Conservation (phyloP, 208 protist genomes). For the Strigomonas culicis region DNA sequence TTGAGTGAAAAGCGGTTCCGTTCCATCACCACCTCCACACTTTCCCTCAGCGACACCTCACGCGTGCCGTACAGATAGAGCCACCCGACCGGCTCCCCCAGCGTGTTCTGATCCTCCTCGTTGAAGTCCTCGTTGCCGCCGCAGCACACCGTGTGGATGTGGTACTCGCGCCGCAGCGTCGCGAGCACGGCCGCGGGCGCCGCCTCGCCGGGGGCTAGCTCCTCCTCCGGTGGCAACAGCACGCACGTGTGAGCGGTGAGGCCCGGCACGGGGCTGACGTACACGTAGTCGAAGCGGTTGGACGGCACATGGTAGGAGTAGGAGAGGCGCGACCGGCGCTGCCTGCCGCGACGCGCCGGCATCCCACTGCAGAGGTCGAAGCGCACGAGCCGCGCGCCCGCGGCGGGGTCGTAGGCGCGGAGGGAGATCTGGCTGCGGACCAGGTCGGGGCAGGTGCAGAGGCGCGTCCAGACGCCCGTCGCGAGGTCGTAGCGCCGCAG, state of each 20-base stretch:
- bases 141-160: conserved; percentile 17
- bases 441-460: conserved; percentile 43
- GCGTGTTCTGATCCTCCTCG: conserved; percentile 32
- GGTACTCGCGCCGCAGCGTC: not conserved
- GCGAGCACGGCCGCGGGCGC: not conserved
- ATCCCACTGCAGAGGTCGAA: conserved; percentile 55
- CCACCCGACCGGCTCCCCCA: conserved; percentile 33
- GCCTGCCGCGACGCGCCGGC: conserved; percentile 30
- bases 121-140: conserved; percentile 37
- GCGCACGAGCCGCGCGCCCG: conserved; percentile 13
- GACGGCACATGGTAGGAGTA: conserved; percentile 34
- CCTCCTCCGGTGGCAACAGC: not conserved
- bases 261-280: conserved; percentile 31
- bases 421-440: conserved; percentile 35
- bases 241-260: conserved; percentile 43
- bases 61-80: conserved; percentile 31
- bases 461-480: conserved; percentile 33
- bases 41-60: conserved; percentile 28
- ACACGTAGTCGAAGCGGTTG: conserved; percentile 35
- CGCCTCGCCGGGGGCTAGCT: not conserved
- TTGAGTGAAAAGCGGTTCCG: conserved; percentile 22
- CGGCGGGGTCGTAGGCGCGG: conserved; percentile 17
- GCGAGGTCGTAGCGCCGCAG: conserved; percentile 39
- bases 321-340: conserved; percentile 39
- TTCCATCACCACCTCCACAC: conserved; percentile 25